Percentiles rank a stretch among this genome's conserved stretches.
Conservation (phyloP, 2,329 filamentous ascomycete genomes). For the Hymenoscyphus scutula region DNA sequence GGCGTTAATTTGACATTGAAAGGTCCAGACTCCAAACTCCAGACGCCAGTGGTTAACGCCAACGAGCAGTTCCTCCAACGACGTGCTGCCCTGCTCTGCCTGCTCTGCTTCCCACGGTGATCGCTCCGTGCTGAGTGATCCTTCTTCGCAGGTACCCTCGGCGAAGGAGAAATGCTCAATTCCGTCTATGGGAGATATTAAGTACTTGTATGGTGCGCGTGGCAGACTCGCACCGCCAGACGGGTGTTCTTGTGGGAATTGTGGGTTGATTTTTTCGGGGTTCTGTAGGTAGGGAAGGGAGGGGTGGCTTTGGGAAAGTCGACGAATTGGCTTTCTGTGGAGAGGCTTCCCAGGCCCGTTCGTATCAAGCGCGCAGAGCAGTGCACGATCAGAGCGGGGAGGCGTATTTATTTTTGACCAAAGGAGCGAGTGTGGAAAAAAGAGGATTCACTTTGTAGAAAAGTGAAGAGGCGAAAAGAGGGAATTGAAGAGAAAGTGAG, state of each 20-base stretch:
- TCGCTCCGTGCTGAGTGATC: neutral
- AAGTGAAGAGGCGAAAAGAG: neutral
- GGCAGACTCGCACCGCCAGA: neutral
- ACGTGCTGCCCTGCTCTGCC: neutral
- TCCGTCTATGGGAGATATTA: neutral
- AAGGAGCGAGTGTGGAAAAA: neutral
- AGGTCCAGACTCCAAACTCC: conserved; percentile 7
- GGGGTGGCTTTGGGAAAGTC: neutral
- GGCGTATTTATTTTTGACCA: neutral
- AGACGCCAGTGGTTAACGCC: neutral
- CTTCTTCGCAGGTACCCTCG: neutral
- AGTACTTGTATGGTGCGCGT: neutral
- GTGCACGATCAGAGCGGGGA: neutral
- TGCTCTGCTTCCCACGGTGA: neutral
- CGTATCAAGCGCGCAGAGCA: conserved; percentile 1
- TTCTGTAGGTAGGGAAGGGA: neutral
- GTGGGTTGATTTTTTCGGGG: neutral
- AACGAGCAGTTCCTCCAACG: neutral
- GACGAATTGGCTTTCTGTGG: conserved; percentile 3
- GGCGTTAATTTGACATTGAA: conserved; percentile 26
- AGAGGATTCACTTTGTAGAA: neutral
- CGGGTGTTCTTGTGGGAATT: neutral
- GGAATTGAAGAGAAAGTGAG: neutral
- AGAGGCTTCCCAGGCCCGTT: neutral
- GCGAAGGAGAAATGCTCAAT: neutral